These are phyloP conservation scores for Panicum virgatum DNA, from an alignment of 202 grass and related monocot genomes.

Conservation along the genomic window DNA sequence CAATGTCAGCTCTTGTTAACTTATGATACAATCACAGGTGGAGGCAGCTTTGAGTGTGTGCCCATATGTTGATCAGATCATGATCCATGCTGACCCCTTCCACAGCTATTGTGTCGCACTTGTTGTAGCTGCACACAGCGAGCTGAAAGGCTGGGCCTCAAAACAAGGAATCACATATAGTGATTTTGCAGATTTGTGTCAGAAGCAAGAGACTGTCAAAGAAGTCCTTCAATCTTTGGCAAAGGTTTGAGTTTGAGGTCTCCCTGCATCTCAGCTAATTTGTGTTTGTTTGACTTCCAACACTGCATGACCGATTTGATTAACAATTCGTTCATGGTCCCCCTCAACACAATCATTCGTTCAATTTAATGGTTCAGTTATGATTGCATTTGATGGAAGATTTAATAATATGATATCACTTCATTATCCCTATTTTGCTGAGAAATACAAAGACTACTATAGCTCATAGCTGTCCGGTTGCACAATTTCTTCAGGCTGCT, in stretches of 20 bases:
- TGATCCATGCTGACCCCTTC: conserved; percentile 88
- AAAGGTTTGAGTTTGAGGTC: conserved; percentile 66
- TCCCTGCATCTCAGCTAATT: not conserved
- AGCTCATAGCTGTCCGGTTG: not conserved
- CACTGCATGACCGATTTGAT: not conserved
- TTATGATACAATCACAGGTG: conserved; percentile 52
- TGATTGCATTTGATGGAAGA: not conserved
- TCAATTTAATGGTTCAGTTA: not conserved
- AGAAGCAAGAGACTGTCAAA: conserved; percentile 68
- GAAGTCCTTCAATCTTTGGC: conserved; percentile 72
- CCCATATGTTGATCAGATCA: conserved; percentile 84
- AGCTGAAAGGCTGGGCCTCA: conserved; percentile 74
- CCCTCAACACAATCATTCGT: not conserved
- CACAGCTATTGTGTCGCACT: conserved; percentile 78
- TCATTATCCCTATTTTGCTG: not conserved
- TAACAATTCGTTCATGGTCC: not conserved
- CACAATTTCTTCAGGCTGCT: conserved; percentile 52
- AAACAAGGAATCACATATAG: conserved; percentile 55
- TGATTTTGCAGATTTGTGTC: conserved; percentile 60
- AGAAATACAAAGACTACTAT: not conserved
- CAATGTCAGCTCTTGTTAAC: not conserved
- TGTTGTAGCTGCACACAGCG: conserved; percentile 49
- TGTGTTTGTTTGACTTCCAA: not conserved
- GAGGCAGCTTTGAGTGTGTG: conserved; percentile 70
- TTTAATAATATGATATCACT: not conserved